These are phyloP conservation scores for Hypericum androsaemum DNA, from an alignment of 345 rosid species.

Conservation along the genomic window DNA sequence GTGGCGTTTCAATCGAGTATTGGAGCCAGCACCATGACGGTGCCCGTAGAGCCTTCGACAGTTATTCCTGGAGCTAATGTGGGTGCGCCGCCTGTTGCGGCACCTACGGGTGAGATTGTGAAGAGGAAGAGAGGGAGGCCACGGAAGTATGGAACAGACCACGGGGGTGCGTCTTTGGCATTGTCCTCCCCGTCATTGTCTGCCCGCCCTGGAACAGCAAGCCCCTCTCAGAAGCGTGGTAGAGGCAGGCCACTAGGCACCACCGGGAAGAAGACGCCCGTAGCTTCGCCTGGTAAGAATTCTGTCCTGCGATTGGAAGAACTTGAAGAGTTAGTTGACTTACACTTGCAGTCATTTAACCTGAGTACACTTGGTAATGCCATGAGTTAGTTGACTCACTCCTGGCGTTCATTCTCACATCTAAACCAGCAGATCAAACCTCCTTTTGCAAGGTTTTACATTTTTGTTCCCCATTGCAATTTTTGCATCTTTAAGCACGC, in stretches of 20 bases:
- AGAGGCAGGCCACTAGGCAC: constrained; percentile 90
- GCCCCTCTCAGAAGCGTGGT: constrained; percentile 68
- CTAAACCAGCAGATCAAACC: too few relatives aligned
- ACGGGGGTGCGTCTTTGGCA: constrained; percentile 63
- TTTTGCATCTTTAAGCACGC: too few relatives aligned
- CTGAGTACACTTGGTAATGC: background rate
- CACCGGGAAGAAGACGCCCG: constrained; percentile 59
- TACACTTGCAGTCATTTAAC: background rate
- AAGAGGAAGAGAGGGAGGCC: constrained; percentile 90
- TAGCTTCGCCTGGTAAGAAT: constrained; percentile 54
- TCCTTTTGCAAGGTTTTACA: too few relatives aligned
- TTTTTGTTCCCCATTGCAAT: too few relatives aligned
- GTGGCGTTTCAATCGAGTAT: constrained; percentile 51
- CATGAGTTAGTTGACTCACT: too few relatives aligned
- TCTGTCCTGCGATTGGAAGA: background rate
- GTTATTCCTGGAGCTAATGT: constrained; percentile 46
- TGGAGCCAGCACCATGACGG: constrained; percentile 35
- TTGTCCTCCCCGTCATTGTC: constrained; percentile 49
- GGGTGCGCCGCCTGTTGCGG: constrained; percentile 32
- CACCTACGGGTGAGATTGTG: constrained; percentile 37
- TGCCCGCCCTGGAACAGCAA: constrained; percentile 40
- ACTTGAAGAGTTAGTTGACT: background rate
- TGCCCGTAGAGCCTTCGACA: constrained; percentile 46
- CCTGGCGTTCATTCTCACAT: too few relatives aligned
- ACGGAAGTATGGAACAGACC: constrained; percentile 66